A percentile compares a stretch with the other conserved stretches of the same genome.
Conservation (phyloP, 1,139 yeast species). For the Kodamaea arcana region DNA sequence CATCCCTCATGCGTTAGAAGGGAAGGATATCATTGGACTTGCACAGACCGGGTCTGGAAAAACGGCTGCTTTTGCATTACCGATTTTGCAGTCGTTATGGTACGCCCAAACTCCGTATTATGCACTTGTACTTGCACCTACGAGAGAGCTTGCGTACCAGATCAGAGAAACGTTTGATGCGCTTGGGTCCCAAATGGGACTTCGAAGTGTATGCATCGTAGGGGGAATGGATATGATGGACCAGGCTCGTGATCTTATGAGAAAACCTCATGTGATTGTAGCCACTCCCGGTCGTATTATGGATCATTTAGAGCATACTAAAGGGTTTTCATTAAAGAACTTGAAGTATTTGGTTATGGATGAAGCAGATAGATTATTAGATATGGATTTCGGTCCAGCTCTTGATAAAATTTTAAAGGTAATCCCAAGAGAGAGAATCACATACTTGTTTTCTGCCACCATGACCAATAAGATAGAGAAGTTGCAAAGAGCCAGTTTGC, state of each 20-base stretch:
- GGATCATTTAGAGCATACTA: constrained; percentile 94
- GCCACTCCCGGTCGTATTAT: constrained; percentile 96
- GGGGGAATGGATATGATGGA: constrained; percentile 99
- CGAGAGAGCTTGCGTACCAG: constrained; percentile 95
- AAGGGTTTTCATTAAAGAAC: constrained; percentile 80
- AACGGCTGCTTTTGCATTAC: constrained; percentile 85
- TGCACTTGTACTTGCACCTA: constrained; percentile 90
- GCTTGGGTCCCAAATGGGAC: constrained; percentile 85
- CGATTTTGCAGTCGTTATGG: constrained; percentile 87
- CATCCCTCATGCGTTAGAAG: constrained; percentile 86
- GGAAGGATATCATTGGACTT: constrained; percentile 75
- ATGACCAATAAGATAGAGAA: constrained; percentile 95
- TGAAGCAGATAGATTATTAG: constrained; percentile 93
- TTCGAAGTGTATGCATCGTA: constrained; percentile 79
- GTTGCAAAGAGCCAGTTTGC: constrained; percentile 86
- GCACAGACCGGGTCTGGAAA: constrained; percentile 87
- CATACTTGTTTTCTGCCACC: constrained; percentile 91
- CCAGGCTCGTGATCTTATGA: constrained; percentile 88
- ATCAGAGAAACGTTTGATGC: constrained; percentile 95
- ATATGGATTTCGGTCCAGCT: constrained; percentile 96
- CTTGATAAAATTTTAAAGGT: constrained; percentile 79
- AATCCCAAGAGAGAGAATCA: constrained; percentile 81
- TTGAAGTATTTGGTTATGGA: constrained; percentile 88
- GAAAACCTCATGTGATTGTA: constrained; percentile 90
- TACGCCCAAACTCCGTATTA: constrained; percentile 83